Evolutionary conservation across 352 stramenopile genomes (phyloP), one percentile per base, ranked within the genome.

Genomic region (Globisporangium orthogonon): DNA sequence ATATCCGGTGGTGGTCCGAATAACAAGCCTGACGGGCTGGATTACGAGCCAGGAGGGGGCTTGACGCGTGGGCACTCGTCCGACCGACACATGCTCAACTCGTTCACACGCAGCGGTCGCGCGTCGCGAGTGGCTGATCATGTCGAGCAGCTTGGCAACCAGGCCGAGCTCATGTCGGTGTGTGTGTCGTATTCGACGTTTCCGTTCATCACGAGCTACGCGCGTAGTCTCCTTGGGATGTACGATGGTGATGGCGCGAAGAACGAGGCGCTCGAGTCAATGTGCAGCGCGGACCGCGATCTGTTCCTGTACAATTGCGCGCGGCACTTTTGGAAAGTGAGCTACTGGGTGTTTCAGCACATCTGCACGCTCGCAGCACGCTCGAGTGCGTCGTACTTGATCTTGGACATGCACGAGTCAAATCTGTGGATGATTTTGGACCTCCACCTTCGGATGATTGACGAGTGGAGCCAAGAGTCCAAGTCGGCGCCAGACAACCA

Each of bases 141-240:
- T 50, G 77, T 89, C 30, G 79, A 87, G 55, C 76, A 75, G 39
- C 79, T 89, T 66, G 79, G 85, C 57, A 83, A 67, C 31, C 79
- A 92, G 29, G 78, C 70, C 3, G 73, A 89, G 49, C 56, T 89
- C 31, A 85, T 89, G 74, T 71, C 72, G 0, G 78, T 92, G 2
- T 90, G 78, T 50, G 71, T 89, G 3, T 87, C 78, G 6, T 92
- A 88, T 61, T 90, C 83, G 54, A 92, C 83, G 6, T 92, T 92
- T 50, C 83, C 83, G 45, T 90, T 92, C 58, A 92, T 92, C 43
- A 87, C 83, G 29, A 92, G 79, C 72, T 92, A 90, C 58, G 83
- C 83, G 18, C 76, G 83, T 17, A 87, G 78, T 62, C 69, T 89
- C 23, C 69, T 92, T 2, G 76, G 77, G 2, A 67, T 89, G 54